Base-by-base conservation (phyloP, 2,329 filamentous ascomycete species). In the Penicillium sclerotiorum region DNA sequence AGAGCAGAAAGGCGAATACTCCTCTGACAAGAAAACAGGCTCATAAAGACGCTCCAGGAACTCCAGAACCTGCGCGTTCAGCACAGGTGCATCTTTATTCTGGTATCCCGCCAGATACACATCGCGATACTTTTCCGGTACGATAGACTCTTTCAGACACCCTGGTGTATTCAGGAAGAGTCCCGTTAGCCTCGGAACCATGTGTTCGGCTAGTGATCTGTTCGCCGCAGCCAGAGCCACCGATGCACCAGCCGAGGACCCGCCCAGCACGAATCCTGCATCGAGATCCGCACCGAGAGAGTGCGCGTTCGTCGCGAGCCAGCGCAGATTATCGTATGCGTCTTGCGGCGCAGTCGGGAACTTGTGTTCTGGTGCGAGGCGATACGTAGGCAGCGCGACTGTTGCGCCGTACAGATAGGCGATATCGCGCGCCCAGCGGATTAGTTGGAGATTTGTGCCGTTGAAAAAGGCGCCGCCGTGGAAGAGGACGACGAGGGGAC, bases 171-270 rank as follows among this genome's bases (percentile, higher is more conserved):
- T 70, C 12, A n/a, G 11, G 11, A 32, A 32, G 4, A 32, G 28
- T 5, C 28, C 28, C 5, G 28, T 32, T n/a, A 32, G 5, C 11
- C 11, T 4, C 11, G 28, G 28, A 32, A n/a, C 12, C 12, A 32
- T 11, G 5, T 32, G 12, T n/a, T 76, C 67, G 42, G 77, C 73
- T 1, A 71, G 66, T 2, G 71, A 70, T 1, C 73, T 64, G 52
- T 76, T 75, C 0, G 67, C 68, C 15, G 73, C 52, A 1, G 66
- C 64, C 17, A 74, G 64, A 2, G 72, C 62, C 42, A 78, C 69
- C 51, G 63, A 70, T 1, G 60, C 77, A 11, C 77, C 78, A 0
- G 79, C 77, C 9, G 74, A 78, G 1, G 71, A 70, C 1, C 79
- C 78, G 12, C 77, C 77, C 12, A 80, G 49, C 13, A 81, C 53